These are phyloP conservation scores for Vitis cinerea DNA, from an alignment of 164 flowering plant genomes.

Conservation along the genomic window DNA sequence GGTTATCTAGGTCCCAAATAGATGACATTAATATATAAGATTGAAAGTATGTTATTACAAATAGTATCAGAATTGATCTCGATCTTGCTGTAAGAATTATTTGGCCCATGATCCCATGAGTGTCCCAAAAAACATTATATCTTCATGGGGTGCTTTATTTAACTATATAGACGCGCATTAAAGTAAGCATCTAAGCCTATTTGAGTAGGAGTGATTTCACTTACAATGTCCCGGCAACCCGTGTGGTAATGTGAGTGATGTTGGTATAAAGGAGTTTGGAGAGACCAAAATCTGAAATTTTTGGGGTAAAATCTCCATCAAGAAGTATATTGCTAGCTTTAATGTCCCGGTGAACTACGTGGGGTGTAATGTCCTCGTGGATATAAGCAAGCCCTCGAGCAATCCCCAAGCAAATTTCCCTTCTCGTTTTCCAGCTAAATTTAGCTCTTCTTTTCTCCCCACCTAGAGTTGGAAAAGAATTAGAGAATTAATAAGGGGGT, in stretches of 20 bases:
- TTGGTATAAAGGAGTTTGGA: conserved; percentile 25
- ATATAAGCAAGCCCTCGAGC: conserved; percentile 32
- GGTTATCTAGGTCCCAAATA: no score
- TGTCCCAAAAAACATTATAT: no score
- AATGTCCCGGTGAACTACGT: conserved; percentile 35
- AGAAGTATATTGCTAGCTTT: conserved; percentile 42
- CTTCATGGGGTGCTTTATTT: no score
- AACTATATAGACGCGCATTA: no score
- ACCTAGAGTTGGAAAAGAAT: conserved; percentile 1
- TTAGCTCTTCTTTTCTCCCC: conserved; percentile 12
- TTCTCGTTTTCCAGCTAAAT: conserved; percentile 24
- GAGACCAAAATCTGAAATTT: conserved; percentile 40
- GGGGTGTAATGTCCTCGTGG: conserved; percentile 34
- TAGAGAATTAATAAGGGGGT: no score
- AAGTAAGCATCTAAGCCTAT: no score
- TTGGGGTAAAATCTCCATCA: conserved; percentile 28
- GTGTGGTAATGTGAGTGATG: conserved; percentile 30
- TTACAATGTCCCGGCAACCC: conserved; percentile 44
- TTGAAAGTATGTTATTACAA: no score
- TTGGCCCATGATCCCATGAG: no score
- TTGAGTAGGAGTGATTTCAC: neutral
- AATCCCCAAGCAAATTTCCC: conserved; percentile 23
- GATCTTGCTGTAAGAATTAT: no score
- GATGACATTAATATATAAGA: no score
- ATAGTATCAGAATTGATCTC: no score